Base-by-base conservation (phyloP, 345 rosid species). In the Aegle marmelos region DNA sequence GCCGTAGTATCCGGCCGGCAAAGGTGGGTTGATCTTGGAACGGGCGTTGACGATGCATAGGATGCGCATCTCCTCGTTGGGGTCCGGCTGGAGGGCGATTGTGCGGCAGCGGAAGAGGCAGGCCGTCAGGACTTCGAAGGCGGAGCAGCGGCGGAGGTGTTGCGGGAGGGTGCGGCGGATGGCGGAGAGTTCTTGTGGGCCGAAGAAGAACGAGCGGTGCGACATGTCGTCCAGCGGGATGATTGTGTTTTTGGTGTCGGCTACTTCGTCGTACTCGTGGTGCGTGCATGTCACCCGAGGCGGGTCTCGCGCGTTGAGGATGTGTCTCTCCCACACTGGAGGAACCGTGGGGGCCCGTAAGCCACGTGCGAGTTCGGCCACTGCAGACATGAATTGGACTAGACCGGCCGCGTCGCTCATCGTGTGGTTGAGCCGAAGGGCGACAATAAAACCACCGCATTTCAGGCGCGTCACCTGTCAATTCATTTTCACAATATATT, bases 21-120 rank as follows among this genome's bases (percentile, higher is more conserved):
- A 66, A 1, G 85, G 86, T 0, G 90, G 88, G 76, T 81, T 70
- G 57, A 88, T 80, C 45, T 81, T 88, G 50, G 83, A 27, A 21
- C 93, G 88, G 0, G 89, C 77, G 65, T 87, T 85, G 30, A 87
- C 86, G 22, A 80, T 57, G 79, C 86, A 84, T 4, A 83, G 74
- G 5, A 91, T 27, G 3, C 91, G 89, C 79, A 89, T 80, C 79
- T 85, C 88, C 9, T 86, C 89, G 34, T 84, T 74, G 2, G 90
- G 91, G 53, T 86, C 87, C 9, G 86, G 86, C 50, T 72, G 80
- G 41, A 90, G 70, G 14, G 94, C 89, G 1, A 79, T 54, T 6
- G 94, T 90, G 2, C 91, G 89, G 68, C 86, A 87, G 41, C 90
- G 88, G 92, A 92, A 90, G 16, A 90, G 76, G 68, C 87, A 85